Base-by-base conservation (phyloP, 805 yeast species). In the Metschnikowia cubensis region DNA sequence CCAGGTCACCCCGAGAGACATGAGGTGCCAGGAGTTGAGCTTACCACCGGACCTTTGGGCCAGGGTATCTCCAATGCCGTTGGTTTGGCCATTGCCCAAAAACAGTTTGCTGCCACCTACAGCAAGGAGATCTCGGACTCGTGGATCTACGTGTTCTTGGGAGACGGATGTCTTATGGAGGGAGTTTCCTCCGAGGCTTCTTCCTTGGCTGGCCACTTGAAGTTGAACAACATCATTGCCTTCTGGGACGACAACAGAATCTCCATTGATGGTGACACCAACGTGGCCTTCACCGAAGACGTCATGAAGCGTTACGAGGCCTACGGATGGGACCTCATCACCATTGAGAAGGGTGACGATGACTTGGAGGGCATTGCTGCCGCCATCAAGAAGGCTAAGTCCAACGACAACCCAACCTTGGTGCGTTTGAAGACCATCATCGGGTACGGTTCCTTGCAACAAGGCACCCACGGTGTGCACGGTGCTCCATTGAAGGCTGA, bases 81-180 rank as follows among this genome's bases (percentile, higher is more conserved):
- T 63, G 99, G 99, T 77, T 69, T 92, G 59, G 98, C 99, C 50
- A 81, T 92, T 65, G 99, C 97, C 54, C 96, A 89, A 76, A 83
- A 84, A 59, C 91, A 89, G 73, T 75, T 88, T 54, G 96, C 95
- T 61, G 96, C 97, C 59, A 84, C 85, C 59, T 92, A 84, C 82
- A 90, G 91, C 85, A 89, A 87, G 79, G 95, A 96, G 62, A 61
- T 92, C 51, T 80, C 91, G 50, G 87, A 89, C 76, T 81, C 82
- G 70, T 81, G 77, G 80, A 83, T 90, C 56, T 92, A 83, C 75
- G 71, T 73, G 61, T 83, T 92, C 77, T 74, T 91, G 54, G 99
- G 99, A 76, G 99, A 92, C 64, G 99, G 98, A 63, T 92, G 99
- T 79, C 80, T 92, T 79, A 86, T 85, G 90, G 99, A 92, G 79